These are phyloP conservation scores for Blastobotrys parvus DNA, from an alignment of 805 yeast species.

Conservation along the genomic window DNA sequence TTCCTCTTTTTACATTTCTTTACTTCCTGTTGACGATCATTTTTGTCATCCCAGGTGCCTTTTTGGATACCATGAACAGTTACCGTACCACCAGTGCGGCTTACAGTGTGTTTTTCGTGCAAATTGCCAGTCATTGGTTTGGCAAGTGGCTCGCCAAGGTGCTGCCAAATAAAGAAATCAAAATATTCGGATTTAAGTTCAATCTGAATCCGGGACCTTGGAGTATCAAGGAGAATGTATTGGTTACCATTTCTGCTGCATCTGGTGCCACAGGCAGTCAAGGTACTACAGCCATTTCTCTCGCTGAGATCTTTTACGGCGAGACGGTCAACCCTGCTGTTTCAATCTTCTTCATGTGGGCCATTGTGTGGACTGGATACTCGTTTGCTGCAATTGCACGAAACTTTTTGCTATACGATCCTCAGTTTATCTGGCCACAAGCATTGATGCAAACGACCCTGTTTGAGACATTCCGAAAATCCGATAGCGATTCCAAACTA, in stretches of 20 bases:
- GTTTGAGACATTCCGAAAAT: constrained; percentile 9
- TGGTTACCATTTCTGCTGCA: constrained; percentile 33
- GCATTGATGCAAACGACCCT: constrained; percentile 12
- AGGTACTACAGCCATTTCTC: constrained; percentile 9
- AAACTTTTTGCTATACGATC: constrained; percentile 9
- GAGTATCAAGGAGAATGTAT: constrained; percentile 56
- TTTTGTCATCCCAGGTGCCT: constrained; percentile 42
- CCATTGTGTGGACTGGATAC: constrained; percentile 13
- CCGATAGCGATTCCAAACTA: constrained; percentile 7
- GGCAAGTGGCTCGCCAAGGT: constrained; percentile 15
- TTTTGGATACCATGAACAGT: constrained; percentile 49
- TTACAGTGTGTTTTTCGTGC: constrained; percentile 55
- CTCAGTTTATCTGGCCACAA: constrained; percentile 12
- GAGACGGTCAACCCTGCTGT: constrained; percentile 8
- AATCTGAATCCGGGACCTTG: constrained; percentile 58
- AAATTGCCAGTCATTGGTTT: constrained; percentile 40
- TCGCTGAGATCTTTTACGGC: constrained; percentile 8
- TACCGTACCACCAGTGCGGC: constrained; percentile 40
- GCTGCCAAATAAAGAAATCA: constrained; percentile 41
- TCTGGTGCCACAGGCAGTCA: constrained; percentile 11
- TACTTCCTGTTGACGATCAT: constrained; percentile 30
- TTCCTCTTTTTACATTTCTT: constrained; percentile 41
- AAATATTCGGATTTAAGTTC: constrained; percentile 31
- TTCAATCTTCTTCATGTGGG: constrained; percentile 13
- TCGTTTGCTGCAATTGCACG: constrained; percentile 12